Conservation (phyloP, 2,329 filamentous ascomycete genomes). For the Aspergillus glaucus region DNA sequence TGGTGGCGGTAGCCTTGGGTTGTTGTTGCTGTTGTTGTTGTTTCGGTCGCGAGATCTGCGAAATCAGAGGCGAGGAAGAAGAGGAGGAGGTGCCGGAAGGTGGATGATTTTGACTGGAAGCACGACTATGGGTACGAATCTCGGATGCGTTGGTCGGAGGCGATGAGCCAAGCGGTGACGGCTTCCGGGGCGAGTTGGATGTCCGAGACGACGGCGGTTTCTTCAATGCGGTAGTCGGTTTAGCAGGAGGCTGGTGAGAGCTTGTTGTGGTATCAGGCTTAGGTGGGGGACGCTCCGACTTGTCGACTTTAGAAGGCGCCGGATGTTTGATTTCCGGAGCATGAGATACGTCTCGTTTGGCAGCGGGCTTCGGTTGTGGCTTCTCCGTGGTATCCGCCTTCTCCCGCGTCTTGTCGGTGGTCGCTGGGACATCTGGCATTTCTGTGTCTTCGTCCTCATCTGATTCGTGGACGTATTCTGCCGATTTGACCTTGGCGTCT, state of each 20-base stretch:
- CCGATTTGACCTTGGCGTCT: slow-evolving; percentile 47
- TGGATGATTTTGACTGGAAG: slow-evolving; percentile 36
- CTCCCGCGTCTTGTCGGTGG: slow-evolving; percentile 12
- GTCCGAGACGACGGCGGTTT: slow-evolving; percentile 35
- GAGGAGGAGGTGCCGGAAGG: slow-evolving; percentile 37
- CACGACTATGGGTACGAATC: slow-evolving; percentile 41
- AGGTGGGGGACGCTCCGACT: slow-evolving; percentile 14
- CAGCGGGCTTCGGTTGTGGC: slow-evolving; percentile 12
- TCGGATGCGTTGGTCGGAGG: slow-evolving; percentile 57
- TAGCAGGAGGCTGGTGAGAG: neutral
- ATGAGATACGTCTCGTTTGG: slow-evolving; percentile 15
- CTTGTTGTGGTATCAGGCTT: slow-evolving; percentile 11
- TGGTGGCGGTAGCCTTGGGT: slow-evolving; percentile 6
- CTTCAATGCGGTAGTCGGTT: slow-evolving; percentile 23
- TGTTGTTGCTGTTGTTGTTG: slow-evolving; percentile 6
- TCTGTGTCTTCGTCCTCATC: slow-evolving; percentile 45
- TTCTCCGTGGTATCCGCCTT: slow-evolving; percentile 11
- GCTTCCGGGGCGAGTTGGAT: slow-evolving; percentile 50
- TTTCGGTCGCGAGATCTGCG: slow-evolving; percentile 29
- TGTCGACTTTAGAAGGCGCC: slow-evolving; percentile 20
- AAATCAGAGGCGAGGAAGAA: slow-evolving; percentile 41
- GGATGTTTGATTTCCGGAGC: slow-evolving; percentile 14
- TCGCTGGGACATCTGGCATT: slow-evolving; percentile 26
- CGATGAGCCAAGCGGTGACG: slow-evolving; percentile 56
- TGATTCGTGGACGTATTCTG: slow-evolving; percentile 49